Evolutionary conservation across 192 early-diverging fungal species (phyloP), one percentile per base, ranked within the genome.

Genomic region (Coemansia aciculifera): DNA sequence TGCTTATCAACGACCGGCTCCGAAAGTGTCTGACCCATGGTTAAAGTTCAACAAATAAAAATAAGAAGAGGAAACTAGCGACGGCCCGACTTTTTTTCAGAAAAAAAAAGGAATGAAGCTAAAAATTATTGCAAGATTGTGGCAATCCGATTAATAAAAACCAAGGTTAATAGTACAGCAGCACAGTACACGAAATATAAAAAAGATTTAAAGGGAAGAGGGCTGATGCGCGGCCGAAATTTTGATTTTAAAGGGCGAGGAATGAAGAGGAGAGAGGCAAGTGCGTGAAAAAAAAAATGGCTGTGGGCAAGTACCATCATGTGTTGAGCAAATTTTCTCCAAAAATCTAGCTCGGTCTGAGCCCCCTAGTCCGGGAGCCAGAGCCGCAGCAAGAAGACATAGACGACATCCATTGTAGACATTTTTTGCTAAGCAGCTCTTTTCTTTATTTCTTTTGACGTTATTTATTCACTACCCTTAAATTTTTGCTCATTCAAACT

Each of bases 11-110:
- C 87, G 48, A 95, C 87, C 43, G 96, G 96, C 77, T 96, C 94
- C 38, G 93, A 95, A 59, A 98, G 90, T 67, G 93, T 96, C 83
- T 98, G 96, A 70, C 96, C 96, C 96, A 98, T 98, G 67, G 59
- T 87, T 59, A 57, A 67, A 66, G 54, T 9, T 42, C 39, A 21
- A 36, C 23, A 56, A 27, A 36, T 29, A 34, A 34, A 44, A 63
- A 23, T 62, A 38, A 54, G 37, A 63, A 65, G 37, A 52, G 38
- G 46, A 62, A 32, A 51, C 32, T 31, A 29, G 66, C 23, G 36
- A 29, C 34, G 48, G 36, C 24, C 24, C 52, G 52, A 23, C 24
- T 13, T 29, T 39, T 19, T 23, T 59, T 12, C 10, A 31, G 38
- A 57, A 34, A 21, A 54, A 21, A 21, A 61, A 65, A 67, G 32